Evolutionary conservation across 352 stramenopile genomes (phyloP), one percentile per base, ranked within the genome.

Genomic region (Globisporangium irregulare): DNA sequence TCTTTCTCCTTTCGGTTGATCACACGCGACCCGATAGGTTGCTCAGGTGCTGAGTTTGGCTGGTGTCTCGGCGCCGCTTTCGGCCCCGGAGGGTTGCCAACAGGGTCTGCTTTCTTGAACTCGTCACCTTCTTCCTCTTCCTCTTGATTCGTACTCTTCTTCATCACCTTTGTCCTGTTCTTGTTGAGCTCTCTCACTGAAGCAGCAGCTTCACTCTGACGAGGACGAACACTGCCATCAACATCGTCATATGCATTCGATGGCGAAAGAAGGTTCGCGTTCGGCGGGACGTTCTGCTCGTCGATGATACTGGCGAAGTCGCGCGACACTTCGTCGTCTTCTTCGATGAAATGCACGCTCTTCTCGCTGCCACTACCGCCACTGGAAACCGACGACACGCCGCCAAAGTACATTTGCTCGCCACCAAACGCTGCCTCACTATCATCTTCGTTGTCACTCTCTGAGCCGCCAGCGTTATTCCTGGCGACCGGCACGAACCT

Each of bases 381-480:
- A n/a, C 80, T 75, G 4, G 86, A 87, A 20, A 92, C 84, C 0
- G 84, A 92, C 18, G 84, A 92, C 12, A 92, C 74, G n/a, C 80
- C 79, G 38, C 84, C 84, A 69, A 92, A 92, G 64, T 83, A 88
- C 46, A 67, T 55, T 4, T 56, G 57, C 58, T 64, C 38, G 36
- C 59, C 8, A 6, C 29, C 6, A 29, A 18, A 32, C 5, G 56
- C 48, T 46, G 18, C 9, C 4, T 43, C 43, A 9, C 27, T 51
- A 34, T 51, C 50, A n/a, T 3, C 38, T 4, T 46, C 38, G 20
- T 15, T 48, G 6, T 54, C 56, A 41, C 43, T 50, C 41, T 48
- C 41, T 0, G 15, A 48, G 9, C 63, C 59, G 15, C 36, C 43
- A n/a, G 54, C 48, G 18, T 27, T 15, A 0, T 29, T 41, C 24